A percentile compares a stretch with the other conserved stretches of the same genome.
Evolutionary conservation across 2,329 filamentous ascomycete species (phyloP).

Genomic region (Penicillium vulpinum): DNA sequence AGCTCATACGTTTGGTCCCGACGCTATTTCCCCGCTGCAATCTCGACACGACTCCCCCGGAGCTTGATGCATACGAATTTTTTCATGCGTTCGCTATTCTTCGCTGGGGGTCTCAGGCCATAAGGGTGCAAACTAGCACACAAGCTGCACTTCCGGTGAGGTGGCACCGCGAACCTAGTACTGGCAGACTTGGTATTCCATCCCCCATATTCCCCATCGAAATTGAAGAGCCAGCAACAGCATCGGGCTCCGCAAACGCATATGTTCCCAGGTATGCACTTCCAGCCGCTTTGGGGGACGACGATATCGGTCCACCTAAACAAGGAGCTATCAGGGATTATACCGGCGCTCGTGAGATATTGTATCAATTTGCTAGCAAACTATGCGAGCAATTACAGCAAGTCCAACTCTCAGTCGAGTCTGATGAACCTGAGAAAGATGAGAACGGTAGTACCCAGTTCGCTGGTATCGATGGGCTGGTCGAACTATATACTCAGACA

Average conservation of each 20-base stretch:
- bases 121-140: too few species aligned
- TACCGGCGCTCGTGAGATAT: neutral
- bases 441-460: neutral
- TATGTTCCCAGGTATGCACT: neutral
- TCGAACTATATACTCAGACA: neutral
- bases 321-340: neutral
- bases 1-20: neutral
- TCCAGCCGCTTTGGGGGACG: neutral
- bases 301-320: neutral
- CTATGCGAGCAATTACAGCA: neutral
- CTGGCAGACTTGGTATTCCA: too few species aligned
- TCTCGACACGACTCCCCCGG: neutral
- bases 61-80: neutral
- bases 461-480: neutral
- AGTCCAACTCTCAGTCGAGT: neutral
- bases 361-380: neutral
- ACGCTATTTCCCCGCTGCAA: neutral
- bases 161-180: neutral
- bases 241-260: neutral
- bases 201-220: too few species aligned
- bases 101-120: too few species aligned
- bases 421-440: neutral
- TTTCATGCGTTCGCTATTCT: neutral
- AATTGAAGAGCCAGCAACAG: neutral
- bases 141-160: neutral